Base-by-base conservation (phyloP, 768 basidiomycete genomes). In the Calocybe cyanea region DNA sequence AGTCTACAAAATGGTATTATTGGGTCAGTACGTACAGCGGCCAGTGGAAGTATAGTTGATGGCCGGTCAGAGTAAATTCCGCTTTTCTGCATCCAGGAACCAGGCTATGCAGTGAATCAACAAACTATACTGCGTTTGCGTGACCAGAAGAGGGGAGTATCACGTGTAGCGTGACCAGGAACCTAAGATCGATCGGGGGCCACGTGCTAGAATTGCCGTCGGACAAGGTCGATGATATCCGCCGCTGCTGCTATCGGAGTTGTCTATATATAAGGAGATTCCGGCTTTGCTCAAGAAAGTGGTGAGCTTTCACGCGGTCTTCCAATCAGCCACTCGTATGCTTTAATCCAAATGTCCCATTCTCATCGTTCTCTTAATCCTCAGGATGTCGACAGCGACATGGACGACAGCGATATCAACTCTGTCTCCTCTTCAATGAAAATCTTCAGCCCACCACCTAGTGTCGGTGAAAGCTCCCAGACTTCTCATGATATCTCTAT, bases 401-500 rank as follows among this genome's bases (percentile, higher is more conserved):
- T 52, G 21, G 69, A 71, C 49, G 73, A 72, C 50, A 73, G 69
- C 48, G 78, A 78, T 43, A 41, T 60, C 35, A 65, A 66, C 34
- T 81, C 78, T 1, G 57, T n/a, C 13, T n/a, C 71, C 45, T 55
- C 68, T 32, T 73, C 76, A 28, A 55, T 69, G 18, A 63, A 70
- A 31, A 56, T 62, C 6, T 69, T 72, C 52, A 70, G 64, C 51
- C 43, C 62, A 1, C 52, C 68, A 5, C 65, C 61, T 23, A 76
- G 71, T 39, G 52, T 58, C 7, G 66, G 63, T 3, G 73, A 53
- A 10, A 65, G 69, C 56, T 81, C 84, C 0, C 64, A 63, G 18
- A 85, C 83, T 1, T 84, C 85, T 13, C 67, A 72, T 41, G 79
- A 80, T 54, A 53, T 59, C 36, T 82, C 81, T 1, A 77, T 78